Evolutionary conservation across 768 basidiomycete genomes (phyloP).

Genomic region (Tulasnella sp.): DNA sequence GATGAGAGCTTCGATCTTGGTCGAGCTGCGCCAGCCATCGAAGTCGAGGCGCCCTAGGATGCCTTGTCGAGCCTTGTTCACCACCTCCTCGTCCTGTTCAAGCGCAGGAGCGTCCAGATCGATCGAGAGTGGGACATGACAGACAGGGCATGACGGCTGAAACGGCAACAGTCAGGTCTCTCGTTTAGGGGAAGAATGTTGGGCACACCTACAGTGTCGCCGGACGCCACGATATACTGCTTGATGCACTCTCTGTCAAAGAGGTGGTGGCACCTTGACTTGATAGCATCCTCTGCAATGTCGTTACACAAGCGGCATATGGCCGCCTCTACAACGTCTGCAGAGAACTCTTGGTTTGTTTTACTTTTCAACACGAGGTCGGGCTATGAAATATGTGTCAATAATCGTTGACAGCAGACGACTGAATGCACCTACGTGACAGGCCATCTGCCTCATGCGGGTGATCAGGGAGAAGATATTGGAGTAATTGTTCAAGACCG

Average conservation of each 20-base stretch:
- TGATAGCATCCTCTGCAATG: slow-evolving; percentile 92
- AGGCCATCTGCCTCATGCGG: slow-evolving; percentile 92
- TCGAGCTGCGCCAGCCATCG: slow-evolving; percentile 85
- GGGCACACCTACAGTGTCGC: slow-evolving; percentile 42
- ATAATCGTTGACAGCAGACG: not conserved
- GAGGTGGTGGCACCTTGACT: slow-evolving; percentile 83
- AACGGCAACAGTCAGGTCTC: not conserved
- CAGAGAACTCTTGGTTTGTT: slow-evolving; percentile 41
- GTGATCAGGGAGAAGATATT: slow-evolving; percentile 85
- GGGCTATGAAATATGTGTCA: slow-evolving; percentile 34
- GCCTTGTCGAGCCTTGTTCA: slow-evolving; percentile 54
- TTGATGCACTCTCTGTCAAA: slow-evolving; percentile 94
- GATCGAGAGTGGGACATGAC: slow-evolving; percentile 83
- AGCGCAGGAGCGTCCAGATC: slow-evolving; percentile 91
- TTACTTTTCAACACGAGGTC: slow-evolving; percentile 86
- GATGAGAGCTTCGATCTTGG: slow-evolving; percentile 91
- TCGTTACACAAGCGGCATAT: slow-evolving; percentile 96
- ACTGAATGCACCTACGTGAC: slow-evolving; percentile 34
- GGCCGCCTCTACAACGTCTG: slow-evolving; percentile 56
- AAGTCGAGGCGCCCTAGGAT: slow-evolving; percentile 85
- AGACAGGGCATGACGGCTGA: slow-evolving; percentile 88
- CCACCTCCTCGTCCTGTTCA: slow-evolving; percentile 53
- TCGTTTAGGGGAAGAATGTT: not conserved
- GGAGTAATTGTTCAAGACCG: slow-evolving; percentile 85
- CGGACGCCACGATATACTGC: slow-evolving; percentile 70